Conservation (phyloP, 495 filamentous ascomycete genomes). For the Penicillium soppii region DNA sequence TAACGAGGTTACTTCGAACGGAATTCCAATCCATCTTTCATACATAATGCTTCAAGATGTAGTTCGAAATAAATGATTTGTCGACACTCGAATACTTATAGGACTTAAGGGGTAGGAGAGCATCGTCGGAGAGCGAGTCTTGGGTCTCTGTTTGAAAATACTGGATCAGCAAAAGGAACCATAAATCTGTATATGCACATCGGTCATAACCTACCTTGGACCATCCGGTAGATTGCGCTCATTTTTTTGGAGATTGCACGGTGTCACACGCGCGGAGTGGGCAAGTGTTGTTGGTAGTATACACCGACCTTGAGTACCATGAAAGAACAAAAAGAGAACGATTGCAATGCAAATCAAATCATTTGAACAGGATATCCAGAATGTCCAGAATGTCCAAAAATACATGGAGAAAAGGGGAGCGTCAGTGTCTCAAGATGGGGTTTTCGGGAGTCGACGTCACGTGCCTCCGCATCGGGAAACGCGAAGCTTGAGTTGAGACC, state of each 20-base stretch:
- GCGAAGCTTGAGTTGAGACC: constrained; percentile 6
- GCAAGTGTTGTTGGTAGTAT: constrained; percentile 6
- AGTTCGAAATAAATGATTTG: constrained; percentile 90
- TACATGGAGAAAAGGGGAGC: constrained; percentile 12
- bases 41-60: constrained; percentile 95
- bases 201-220: constrained; percentile 43
- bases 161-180: constrained; percentile 14
- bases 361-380: constrained; percentile 5
- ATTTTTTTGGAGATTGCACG: constrained; percentile 28
- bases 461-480: constrained; percentile 25
- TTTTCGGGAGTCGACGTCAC: constrained; percentile 23
- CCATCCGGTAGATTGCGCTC: constrained; percentile 39
- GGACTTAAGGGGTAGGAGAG: constrained; percentile 77
- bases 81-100: constrained; percentile 98
- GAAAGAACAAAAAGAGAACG: constrained; percentile 1
- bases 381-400: constrained; percentile 9
- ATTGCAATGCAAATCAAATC: constrained; percentile 2
- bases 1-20: neutral
- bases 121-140: constrained; percentile 66
- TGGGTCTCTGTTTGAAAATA: constrained; percentile 41
- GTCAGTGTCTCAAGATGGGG: constrained; percentile 18
- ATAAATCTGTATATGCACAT: neutral
- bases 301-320: constrained; percentile 1
- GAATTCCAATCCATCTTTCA: constrained; percentile 22
- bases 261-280: constrained; percentile 18